These are phyloP conservation scores for Aspergillus indologenus DNA, from an alignment of 495 filamentous ascomycete genomes.

Conservation along the genomic window DNA sequence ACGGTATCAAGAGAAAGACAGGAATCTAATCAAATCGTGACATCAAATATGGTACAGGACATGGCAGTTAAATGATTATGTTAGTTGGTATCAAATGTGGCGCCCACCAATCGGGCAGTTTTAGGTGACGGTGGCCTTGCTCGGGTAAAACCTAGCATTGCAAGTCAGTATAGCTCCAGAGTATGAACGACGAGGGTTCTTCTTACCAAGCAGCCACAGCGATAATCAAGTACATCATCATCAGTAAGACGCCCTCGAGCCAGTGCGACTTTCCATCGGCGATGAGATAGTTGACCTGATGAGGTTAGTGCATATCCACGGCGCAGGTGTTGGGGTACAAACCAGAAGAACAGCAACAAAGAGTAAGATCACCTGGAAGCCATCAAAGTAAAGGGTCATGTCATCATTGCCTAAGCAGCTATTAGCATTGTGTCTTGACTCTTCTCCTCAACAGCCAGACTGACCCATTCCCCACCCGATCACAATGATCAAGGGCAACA, in stretches of 20 bases:
- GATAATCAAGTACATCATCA: constrained; percentile 73
- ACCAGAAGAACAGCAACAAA: constrained; percentile 72
- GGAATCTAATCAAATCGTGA: not conserved
- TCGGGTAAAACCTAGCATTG: constrained; percentile 27
- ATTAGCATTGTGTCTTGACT: not conserved
- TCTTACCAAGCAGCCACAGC: constrained; percentile 54
- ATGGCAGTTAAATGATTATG: not conserved
- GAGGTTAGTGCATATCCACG: not conserved
- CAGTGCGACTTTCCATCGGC: constrained; percentile 58
- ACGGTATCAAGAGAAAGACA: not conserved
- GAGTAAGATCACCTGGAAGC: constrained; percentile 74
- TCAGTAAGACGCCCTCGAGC: constrained; percentile 73
- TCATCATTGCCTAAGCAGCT: constrained; percentile 25
- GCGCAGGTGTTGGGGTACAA: constrained; percentile 4
- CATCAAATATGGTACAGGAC: not conserved
- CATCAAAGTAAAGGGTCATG: constrained; percentile 71
- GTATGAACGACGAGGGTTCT: not conserved
- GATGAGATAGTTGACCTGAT: constrained; percentile 75
- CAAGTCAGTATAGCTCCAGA: constrained; percentile 11
- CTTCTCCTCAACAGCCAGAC: not conserved
- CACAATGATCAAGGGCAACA: constrained; percentile 74
- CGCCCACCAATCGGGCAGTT: no score
- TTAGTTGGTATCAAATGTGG: not conserved
- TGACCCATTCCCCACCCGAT: constrained; percentile 78
- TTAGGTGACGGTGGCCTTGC: constrained; percentile 24